Conservation (phyloP, 352 stramenopile species). For the Phytophthora brassicae region DNA sequence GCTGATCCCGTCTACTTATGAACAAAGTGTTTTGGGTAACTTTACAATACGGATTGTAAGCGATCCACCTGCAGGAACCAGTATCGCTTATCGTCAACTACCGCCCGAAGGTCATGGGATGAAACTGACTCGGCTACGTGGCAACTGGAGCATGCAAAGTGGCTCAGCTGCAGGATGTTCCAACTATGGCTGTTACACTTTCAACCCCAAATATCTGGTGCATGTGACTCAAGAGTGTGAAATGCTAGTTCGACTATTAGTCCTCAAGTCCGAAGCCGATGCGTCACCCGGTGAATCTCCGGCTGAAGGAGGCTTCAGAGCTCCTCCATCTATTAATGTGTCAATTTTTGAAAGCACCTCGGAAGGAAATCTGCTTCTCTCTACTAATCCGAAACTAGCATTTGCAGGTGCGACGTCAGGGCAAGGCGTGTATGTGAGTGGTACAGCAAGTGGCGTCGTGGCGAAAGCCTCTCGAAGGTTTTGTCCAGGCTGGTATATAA, state of each 20-base stretch:
- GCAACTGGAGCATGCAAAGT: conserved; percentile 51
- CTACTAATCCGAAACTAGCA: conserved; percentile 57
- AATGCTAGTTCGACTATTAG: conserved; percentile 57
- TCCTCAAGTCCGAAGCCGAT: conserved; percentile 23
- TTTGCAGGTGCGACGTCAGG: conserved; percentile 58
- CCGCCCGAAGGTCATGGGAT: conserved; percentile 59
- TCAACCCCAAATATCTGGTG: conserved; percentile 81
- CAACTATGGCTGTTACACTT: conserved; percentile 82
- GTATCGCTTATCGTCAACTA: conserved; percentile 37
- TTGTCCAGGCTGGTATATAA: conserved; percentile 61
- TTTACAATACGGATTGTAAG: conserved; percentile 68
- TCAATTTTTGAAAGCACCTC: conserved; percentile 68
- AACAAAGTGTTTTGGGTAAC: conserved; percentile 35
- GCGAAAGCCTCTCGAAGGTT: conserved; percentile 40
- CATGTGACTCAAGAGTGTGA: conserved; percentile 50
- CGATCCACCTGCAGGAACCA: conserved; percentile 44
- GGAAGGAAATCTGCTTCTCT: conserved; percentile 57
- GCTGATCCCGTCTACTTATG: conserved; percentile 79
- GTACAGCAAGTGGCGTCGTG: conserved; percentile 53
- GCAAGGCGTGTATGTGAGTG: conserved; percentile 55
- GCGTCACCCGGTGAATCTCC: conserved; percentile 10
- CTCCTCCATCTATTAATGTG: conserved; percentile 63
- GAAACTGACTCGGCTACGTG: conserved; percentile 38
- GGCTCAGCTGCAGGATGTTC: conserved; percentile 73
- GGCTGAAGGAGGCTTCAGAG: neutral